Percentiles rank a stretch among this genome's conserved stretches.
These are phyloP conservation scores for Pichia sp. DNA, from an alignment of 1,139 yeast species.

Conservation along the genomic window DNA sequence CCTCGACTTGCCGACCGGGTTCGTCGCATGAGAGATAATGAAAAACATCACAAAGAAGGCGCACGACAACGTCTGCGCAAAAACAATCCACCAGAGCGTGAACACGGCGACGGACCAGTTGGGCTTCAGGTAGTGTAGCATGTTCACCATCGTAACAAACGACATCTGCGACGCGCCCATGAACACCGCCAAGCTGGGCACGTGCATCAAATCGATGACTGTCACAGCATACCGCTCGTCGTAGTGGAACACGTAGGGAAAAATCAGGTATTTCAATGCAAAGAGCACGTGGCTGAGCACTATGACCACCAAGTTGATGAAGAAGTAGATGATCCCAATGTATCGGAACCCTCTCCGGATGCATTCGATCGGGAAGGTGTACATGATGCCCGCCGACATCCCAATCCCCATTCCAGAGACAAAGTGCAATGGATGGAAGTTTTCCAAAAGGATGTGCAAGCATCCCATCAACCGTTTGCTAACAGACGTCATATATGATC, in stretches of 20 bases:
- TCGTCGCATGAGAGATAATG: conserved; percentile 6
- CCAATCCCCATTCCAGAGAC: conserved; percentile 85
- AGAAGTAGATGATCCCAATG: conserved; percentile 52
- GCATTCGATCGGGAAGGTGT: conserved; percentile 60
- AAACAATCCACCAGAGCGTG: conserved; percentile 68
- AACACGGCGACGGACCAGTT: conserved; percentile 43
- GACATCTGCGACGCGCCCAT: conserved; percentile 87
- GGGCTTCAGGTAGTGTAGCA: conserved; percentile 35
- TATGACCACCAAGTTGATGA: conserved; percentile 48
- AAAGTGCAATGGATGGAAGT: conserved; percentile 58
- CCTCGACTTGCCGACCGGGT: conserved; percentile 7
- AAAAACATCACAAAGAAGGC: conserved; percentile 8
- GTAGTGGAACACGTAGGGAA: conserved; percentile 17
- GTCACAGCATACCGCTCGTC: conserved; percentile 32
- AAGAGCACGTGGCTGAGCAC: conserved; percentile 38
- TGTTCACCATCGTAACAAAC: conserved; percentile 56
- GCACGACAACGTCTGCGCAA: conserved; percentile 40
- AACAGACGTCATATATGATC: background rate
- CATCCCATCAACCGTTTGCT: background rate
- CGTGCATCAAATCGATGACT: conserved; percentile 36
- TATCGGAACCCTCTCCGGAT: conserved; percentile 23
- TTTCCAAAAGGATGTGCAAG: conserved; percentile 21
- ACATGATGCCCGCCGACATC: conserved; percentile 55
- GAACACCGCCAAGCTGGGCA: conserved; percentile 45
- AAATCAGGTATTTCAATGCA: conserved; percentile 35